Percentiles rank a stretch among this genome's conserved stretches.
phyloP scores from a whole-genome alignment of 768 basidiomycete genomes.

The Daedaleopsis nitida region DNA sequence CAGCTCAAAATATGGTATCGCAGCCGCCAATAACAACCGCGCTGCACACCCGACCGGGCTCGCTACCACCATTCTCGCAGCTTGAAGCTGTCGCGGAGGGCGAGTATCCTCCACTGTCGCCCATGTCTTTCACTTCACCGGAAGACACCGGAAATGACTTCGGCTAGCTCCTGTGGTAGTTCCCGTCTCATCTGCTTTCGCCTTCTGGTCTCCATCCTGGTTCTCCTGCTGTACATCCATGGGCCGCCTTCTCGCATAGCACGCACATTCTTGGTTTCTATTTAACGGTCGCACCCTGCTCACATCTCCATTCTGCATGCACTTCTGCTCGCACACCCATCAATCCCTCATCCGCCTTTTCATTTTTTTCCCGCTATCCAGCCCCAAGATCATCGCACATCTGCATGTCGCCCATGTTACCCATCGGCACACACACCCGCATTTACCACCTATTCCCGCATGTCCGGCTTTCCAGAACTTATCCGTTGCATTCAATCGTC shows the following conservation, averaged over 20 bases:
- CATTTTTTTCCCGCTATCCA: neutral
- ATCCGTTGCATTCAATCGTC: constrained; percentile 20
- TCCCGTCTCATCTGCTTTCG: neutral
- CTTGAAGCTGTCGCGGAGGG: constrained; percentile 84
- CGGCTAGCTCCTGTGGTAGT: constrained; percentile 22
- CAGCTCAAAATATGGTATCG: neutral
- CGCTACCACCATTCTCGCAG: constrained; percentile 77
- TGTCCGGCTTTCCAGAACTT: constrained; percentile 10
- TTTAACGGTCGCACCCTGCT: constrained; percentile 22
- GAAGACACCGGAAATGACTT: constrained; percentile 41
- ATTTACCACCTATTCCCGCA: constrained; percentile 6
- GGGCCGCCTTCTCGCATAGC: constrained; percentile 18
- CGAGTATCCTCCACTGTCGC: constrained; percentile 70
- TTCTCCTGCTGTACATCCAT: constrained; percentile 14
- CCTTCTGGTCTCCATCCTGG: constrained; percentile 8
- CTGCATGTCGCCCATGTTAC: neutral
- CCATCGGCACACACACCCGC: constrained; percentile 2
- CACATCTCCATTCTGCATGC: constrained; percentile 18
- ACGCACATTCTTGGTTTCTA: constrained; percentile 27
- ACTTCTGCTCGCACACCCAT: constrained; percentile 5
- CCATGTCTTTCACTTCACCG: constrained; percentile 68
- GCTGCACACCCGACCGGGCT: constrained; percentile 26
- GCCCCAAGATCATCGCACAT: neutral
- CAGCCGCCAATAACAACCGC: constrained; percentile 26
- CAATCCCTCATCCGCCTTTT: neutral